Conservation (phyloP, 2,329 filamentous ascomycete genomes). For the Diaporthe nobilis region DNA sequence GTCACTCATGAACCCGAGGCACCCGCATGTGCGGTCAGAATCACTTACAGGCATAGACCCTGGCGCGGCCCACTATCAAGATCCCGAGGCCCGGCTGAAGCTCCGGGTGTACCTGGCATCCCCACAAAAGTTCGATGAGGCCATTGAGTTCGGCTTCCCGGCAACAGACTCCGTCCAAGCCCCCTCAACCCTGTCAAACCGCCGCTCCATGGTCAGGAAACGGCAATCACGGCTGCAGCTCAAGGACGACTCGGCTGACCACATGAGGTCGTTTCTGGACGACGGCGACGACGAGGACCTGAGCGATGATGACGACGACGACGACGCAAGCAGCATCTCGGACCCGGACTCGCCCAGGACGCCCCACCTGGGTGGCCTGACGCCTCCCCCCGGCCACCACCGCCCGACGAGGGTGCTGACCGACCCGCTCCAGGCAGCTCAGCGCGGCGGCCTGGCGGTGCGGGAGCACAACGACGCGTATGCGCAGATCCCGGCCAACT, state of each 20-base stretch:
- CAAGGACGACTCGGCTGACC: slow-evolving; percentile 58
- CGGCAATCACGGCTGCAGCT: slow-evolving; percentile 48
- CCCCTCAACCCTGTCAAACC: slow-evolving; percentile 48
- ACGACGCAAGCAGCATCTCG: slow-evolving; percentile 68
- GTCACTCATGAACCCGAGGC: slow-evolving; percentile 64
- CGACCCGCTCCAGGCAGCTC: slow-evolving; percentile 42
- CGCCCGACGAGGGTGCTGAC: slow-evolving; percentile 50
- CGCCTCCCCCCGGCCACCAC: slow-evolving; percentile 44
- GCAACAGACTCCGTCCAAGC: slow-evolving; percentile 63
- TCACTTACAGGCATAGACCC: slow-evolving; percentile 74
- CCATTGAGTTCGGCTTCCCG: slow-evolving; percentile 93
- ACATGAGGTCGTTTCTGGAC: slow-evolving; percentile 69
- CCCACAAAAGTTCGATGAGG: slow-evolving; percentile 95
- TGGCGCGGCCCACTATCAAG: slow-evolving; percentile 86
- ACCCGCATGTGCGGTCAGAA: slow-evolving; percentile 59
- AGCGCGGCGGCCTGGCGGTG: not conserved
- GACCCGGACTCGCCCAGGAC: slow-evolving; percentile 74
- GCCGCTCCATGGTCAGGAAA: slow-evolving; percentile 46
- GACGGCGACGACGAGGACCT: slow-evolving; percentile 57
- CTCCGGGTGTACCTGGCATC: slow-evolving; percentile 88
- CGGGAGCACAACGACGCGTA: slow-evolving; percentile 43
- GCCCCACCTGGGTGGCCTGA: slow-evolving; percentile 60
- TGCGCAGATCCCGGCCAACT: slow-evolving; percentile 49
- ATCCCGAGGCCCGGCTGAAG: slow-evolving; percentile 89
- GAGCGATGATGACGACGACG: slow-evolving; percentile 56